Conservation (phyloP, 2,329 filamentous ascomycete genomes). For the Verticillium isaacii region DNA sequence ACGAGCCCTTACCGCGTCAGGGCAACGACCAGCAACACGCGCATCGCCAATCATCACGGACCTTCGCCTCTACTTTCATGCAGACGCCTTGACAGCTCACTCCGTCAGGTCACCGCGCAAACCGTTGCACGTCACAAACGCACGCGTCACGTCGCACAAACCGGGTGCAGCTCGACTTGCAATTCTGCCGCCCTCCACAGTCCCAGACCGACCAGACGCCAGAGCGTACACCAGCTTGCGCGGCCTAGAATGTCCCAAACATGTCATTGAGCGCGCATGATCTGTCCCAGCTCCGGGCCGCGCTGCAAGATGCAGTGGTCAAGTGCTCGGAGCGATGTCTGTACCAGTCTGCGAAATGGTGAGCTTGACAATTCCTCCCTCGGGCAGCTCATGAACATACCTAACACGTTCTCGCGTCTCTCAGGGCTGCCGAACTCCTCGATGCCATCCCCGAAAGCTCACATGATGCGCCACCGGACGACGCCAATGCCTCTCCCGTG, state of each 20-base stretch:
- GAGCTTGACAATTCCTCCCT: slow-evolving; percentile 8
- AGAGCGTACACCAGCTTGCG: neutral
- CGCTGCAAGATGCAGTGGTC: slow-evolving; percentile 79
- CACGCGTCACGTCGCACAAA: neutral
- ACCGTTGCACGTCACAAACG: neutral
- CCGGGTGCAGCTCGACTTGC: neutral
- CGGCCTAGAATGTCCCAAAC: slow-evolving; percentile 10
- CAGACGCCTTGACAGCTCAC: neutral
- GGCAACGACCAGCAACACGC: neutral
- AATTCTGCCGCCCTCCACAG: neutral
- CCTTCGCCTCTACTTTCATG: neutral
- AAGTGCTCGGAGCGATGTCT: slow-evolving; percentile 93
- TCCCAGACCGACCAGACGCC: neutral
- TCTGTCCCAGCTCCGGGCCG: slow-evolving; percentile 60
- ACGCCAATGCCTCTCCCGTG: slow-evolving; percentile 27
- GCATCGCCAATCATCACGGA: neutral
- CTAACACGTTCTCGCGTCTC: slow-evolving; percentile 29
- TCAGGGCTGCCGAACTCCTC: slow-evolving; percentile 89
- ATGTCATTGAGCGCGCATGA: slow-evolving; percentile 55
- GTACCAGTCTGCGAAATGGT: slow-evolving; percentile 98
- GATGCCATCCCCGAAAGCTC: slow-evolving; percentile 66
- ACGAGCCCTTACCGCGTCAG: slow-evolving; percentile 1
- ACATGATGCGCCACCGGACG: slow-evolving; percentile 48
- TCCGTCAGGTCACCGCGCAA: neutral
- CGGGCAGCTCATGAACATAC: neutral